Base-by-base conservation (phyloP, 83 land plant species). In the Larix sibirica region DNA sequence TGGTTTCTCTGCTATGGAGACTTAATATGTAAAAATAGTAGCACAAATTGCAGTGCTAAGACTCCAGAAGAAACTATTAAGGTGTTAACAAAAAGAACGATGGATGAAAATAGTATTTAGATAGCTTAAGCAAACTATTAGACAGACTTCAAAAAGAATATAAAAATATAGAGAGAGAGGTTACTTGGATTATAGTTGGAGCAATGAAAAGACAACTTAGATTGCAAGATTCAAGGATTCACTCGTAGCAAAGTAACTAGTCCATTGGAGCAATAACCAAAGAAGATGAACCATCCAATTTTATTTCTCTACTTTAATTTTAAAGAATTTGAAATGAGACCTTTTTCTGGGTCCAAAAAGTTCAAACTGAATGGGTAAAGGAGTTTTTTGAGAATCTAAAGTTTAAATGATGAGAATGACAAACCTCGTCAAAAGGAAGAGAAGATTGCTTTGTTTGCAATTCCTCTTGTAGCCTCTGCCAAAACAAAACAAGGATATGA, bases 361-460 rank as follows among this genome's bases (percentile, higher is more conserved):
- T 64, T 21, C 21, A 64, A n/a, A n/a, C 26, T 6, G 26, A n/a
- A n/a, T 10, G 13, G 56, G 13, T 10, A 54, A 20, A 23, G 23
- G 0, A 12, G 21, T 26, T 16, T 23, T 28, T 21, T 62, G 36
- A 26, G 16, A 31, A 62, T 40, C 79, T 33, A 6, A 33, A 33
- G 36, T 33, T 33, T 2, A 33, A 3, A 80, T 28, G 42, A 12
- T 75, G 54, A 13, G 13, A 33, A 77, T 58, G 69, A 83, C 65
- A 61, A 61, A 96, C 99, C 97, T 96, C 99, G 26, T 95, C 87
- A 88, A 96, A 96, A 20, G 99, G 97, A 83, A 85, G 92, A 56
- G 99, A 91, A 17, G 87, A 89, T 40, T 97, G 93, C 17, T 90
- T 90, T 24, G 82, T 71, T 66, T 80, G 84, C 76, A 96, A 80